Evolutionary conservation across 371 early-diverging fungal genomes (phyloP).

Genomic region (Mortierella sp.): DNA sequence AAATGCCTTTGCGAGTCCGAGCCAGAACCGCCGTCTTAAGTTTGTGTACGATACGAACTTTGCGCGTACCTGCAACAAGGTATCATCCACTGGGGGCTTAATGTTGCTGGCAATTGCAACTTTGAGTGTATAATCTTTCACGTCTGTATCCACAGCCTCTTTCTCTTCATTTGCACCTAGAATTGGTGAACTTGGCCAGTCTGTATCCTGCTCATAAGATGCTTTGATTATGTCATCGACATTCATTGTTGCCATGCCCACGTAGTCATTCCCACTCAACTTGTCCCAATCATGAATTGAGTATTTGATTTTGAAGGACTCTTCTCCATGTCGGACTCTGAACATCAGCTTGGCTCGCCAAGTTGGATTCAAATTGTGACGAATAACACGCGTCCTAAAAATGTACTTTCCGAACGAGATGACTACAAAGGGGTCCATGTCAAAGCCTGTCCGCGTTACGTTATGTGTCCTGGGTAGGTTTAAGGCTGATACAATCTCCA

Average conservation of each 20-base stretch:
- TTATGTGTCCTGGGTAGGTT: constrained; percentile 73
- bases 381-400: constrained; percentile 75
- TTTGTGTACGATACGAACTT: constrained; percentile 74
- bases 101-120: constrained; percentile 38
- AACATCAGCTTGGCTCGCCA: constrained; percentile 82
- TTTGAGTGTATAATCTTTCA: constrained; percentile 47
- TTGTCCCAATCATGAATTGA: constrained; percentile 86
- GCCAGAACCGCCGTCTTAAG: constrained; percentile 82
- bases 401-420: constrained; percentile 78
- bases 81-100: constrained; percentile 39
- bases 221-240: constrained; percentile 42
- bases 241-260: constrained; percentile 70
- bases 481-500: constrained; percentile 73
- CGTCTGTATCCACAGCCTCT: constrained; percentile 55
- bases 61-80: constrained; percentile 65
- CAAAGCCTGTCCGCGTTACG: constrained; percentile 73
- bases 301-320: constrained; percentile 73
- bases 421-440: constrained; percentile 91
- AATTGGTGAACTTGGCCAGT: constrained; percentile 23
- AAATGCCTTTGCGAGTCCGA: constrained; percentile 74
- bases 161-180: constrained; percentile 62
- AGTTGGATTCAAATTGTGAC: constrained; percentile 73
- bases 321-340: constrained; percentile 69
- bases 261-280: constrained; percentile 77
- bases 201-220: constrained; percentile 14